Base-by-base conservation (phyloP, 2,329 filamentous ascomycete species). In the Aureobasidium sp. region DNA sequence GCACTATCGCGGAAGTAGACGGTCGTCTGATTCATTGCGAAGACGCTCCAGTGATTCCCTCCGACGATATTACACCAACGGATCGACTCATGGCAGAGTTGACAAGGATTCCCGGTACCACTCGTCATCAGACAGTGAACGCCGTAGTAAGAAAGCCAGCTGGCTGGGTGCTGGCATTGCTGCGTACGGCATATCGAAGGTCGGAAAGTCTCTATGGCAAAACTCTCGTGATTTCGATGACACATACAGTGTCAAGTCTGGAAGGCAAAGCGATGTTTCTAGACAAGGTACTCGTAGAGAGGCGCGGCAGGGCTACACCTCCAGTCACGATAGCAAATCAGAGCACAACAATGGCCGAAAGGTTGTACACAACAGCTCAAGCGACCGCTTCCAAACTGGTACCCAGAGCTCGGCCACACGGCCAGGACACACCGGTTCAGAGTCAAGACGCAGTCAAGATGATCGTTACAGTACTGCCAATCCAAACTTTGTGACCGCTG, bases 31-130 rank as follows among this genome's bases (percentile, higher is more conserved):
- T 64, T 67, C 62, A 3, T 50, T 63, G 44, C 67, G 71, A 45
- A 71, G 72, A 15, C 70, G 72, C 4, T 69, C 67, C 53, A 68
- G 64, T 29, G 72, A 75, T 29, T 68, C 67, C 5, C 63, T 73
- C 11, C 60, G 70, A 19, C 66, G 68, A n/a, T 49, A 61, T 17
- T 40, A 62, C n/a, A 45, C 63, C n/a, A 62, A 54, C 8, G 65
- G 63, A 14, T 67, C 66, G 40, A 66, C 62, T 44, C 37, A 60
- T 9, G 69, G 73, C 24, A 77, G 83, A 22, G 77, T 87, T 8
- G 81, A 83, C 67, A 87, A 87, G 69, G 74, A 80, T n/a, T 81
- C 75, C 61, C 79, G 84, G 48, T 85, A 86, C 65, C 76, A 75
- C 35, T 78, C 78, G 9, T 82, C 78, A 8, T 82, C 80, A 0